Evolutionary conservation across 352 stramenopile genomes (phyloP), one percentile per base, ranked within the genome.

Genomic region (Globisporangium emineosum): DNA sequence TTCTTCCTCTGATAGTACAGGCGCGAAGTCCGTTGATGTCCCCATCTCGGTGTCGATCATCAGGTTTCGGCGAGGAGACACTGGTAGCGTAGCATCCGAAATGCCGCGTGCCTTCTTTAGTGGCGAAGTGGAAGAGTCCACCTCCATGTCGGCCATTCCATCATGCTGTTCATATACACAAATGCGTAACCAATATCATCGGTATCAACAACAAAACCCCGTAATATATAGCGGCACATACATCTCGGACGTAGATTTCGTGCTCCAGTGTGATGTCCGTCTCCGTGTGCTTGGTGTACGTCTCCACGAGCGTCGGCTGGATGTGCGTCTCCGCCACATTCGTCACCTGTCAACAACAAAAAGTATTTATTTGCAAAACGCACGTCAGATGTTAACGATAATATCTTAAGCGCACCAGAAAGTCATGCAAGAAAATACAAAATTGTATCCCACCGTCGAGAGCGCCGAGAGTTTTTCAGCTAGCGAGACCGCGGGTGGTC

Each of bases 241-340:
- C 49, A 25, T 62, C 78, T 23, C 75, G 75, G 40, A 90, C 58
- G n/a, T 78, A 58, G 51, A 93, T 80, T 68, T 93, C 84, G 55
- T 93, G 71, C 73, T 91, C 84, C 19, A 93, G 66, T 33, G 84
- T 91, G 30, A 93, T 90, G 57, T 93, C 83, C 43, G 85, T 93
- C 77, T 93, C 75, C 2, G 83, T 91, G 67, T 90, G 75, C 66
- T 93, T 93, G n/a, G 77, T 89, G 70, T 93, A 93, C 61, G 78
- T 92, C 70, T 93, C 85, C 56, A 91, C 81, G 8, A 92, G 67
- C 42, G 81, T 89, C 55, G 83, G 83, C 59, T 91, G 83, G 66
- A 93, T 91, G 66, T 91, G 81, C 68, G 90, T 79, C 69, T 93
- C 85, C 7, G 85, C 83, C 54, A 93, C 81, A 37, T 78, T 90